These are phyloP conservation scores for Pseudotulostoma volvatum DNA, from an alignment of 495 filamentous ascomycete genomes.

Conservation along the genomic window DNA sequence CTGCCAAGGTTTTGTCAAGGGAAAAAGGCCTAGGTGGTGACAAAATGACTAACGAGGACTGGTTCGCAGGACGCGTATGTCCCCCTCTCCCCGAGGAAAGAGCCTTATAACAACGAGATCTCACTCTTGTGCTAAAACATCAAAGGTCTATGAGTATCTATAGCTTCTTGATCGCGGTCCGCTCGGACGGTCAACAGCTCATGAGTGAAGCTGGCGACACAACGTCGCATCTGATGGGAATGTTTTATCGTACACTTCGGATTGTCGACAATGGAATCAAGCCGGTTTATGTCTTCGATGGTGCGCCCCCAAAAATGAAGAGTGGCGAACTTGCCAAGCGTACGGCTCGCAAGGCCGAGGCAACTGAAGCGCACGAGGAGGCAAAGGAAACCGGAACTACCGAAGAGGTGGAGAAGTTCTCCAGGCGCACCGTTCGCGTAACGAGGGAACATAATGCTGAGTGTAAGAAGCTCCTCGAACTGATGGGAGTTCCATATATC, in stretches of 20 bases:
- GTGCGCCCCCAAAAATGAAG: slow-evolving; percentile 90
- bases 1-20: not conserved
- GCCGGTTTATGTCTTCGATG: slow-evolving; percentile 94
- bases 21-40: not conserved
- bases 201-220: slow-evolving; percentile 89
- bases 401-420: slow-evolving; percentile 96
- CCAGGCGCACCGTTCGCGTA: slow-evolving; percentile 83
- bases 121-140: slow-evolving; percentile 7
- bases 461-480: slow-evolving; percentile 71
- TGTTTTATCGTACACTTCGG: slow-evolving; percentile 97
- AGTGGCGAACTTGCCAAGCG: slow-evolving; percentile 90
- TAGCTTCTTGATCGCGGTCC: slow-evolving; percentile 93
- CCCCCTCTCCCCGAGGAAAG: slow-evolving; percentile 1
- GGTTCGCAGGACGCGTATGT: slow-evolving; percentile 66
- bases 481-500: slow-evolving; percentile 95
- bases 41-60: slow-evolving; percentile 2
- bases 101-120: not conserved
- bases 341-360: slow-evolving; percentile 78
- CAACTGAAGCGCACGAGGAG: slow-evolving; percentile 73
- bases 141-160: slow-evolving; percentile 95
- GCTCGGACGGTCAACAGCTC: slow-evolving; percentile 88
- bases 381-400: slow-evolving; percentile 95
- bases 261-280: slow-evolving; percentile 99
- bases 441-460: slow-evolving; percentile 91
- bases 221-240: slow-evolving; percentile 94